Evolutionary conservation across 2,329 filamentous ascomycete genomes (phyloP).

Genomic region (Aspergillus carbonarius): DNA sequence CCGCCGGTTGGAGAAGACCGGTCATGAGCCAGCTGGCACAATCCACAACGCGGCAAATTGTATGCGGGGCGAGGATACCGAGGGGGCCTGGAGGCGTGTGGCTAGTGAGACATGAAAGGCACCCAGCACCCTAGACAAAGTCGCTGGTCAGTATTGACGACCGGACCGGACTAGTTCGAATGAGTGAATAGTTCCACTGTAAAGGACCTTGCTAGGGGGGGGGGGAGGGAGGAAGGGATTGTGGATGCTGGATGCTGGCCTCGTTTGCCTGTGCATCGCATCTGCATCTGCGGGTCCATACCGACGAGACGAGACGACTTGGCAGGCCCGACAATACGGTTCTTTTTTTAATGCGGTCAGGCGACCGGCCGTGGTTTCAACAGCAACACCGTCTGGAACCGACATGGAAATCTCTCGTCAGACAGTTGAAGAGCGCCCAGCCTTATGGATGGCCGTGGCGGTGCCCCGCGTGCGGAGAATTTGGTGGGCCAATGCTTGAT

Average conservation of each 20-base stretch:
- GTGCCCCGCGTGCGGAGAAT: constrained; percentile 4
- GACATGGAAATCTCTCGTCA: neutral
- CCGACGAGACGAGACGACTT: too few relatives aligned
- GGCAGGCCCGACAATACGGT: neutral
- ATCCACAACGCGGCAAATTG: neutral
- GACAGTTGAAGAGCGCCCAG: neutral
- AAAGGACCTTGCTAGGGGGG: neutral
- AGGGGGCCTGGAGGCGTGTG: too few relatives aligned
- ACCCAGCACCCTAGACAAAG: neutral
- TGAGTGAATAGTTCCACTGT: neutral
- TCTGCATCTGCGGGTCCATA: too few relatives aligned
- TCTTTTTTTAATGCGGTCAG: neutral
- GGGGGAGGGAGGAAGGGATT: neutral
- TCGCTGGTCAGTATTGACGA: neutral
- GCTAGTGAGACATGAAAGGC: neutral
- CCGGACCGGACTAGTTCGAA: neutral
- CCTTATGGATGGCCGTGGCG: neutral
- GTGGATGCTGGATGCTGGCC: neutral
- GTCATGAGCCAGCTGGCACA: neutral
- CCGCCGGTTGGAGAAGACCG: neutral
- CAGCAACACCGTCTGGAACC: too few relatives aligned
- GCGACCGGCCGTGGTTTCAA: too few relatives aligned
- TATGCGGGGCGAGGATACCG: neutral
- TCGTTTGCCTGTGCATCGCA: neutral
- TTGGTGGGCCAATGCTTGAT: constrained; percentile 2